Evolutionary conservation across 1,284 basidiomycete species (phyloP).

Genomic region (Trichosporon asahii): DNA sequence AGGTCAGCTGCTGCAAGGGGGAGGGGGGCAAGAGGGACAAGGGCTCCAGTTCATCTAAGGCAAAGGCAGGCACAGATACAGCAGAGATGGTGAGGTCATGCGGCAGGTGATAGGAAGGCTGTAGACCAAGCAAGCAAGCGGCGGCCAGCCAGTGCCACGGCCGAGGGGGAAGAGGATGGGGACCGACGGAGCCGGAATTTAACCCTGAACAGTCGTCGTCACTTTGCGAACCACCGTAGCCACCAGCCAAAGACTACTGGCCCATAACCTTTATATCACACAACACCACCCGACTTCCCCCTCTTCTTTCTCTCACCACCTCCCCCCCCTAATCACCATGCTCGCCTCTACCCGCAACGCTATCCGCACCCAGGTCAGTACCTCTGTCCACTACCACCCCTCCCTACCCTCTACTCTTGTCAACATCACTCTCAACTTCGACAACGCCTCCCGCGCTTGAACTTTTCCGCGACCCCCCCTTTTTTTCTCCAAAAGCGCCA

Average conservation of each 20-base stretch:
- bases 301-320: slow-evolving; percentile 5
- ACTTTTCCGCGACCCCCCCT: not conserved
- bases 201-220: slow-evolving; percentile 9
- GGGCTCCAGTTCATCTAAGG: not conserved
- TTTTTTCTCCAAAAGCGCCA: slow-evolving; percentile 1
- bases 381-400: not conserved
- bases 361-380: slow-evolving; percentile 38
- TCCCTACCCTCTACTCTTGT: not conserved
- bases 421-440: not conserved
- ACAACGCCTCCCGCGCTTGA: not conserved
- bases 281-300: slow-evolving; percentile 1
- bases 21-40: not conserved
- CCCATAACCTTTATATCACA: slow-evolving; percentile 4
- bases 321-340: slow-evolving; percentile 17
- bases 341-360: slow-evolving; percentile 28
- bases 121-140: no score
- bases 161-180: not conserved
- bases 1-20: no score
- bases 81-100: not conserved
- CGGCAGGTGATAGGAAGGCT: no score
- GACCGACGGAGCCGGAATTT: slow-evolving; percentile 9
- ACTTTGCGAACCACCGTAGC: not conserved
- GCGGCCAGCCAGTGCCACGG: not conserved
- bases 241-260: not conserved
- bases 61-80: not conserved